Base-by-base conservation (phyloP, 2,329 filamentous ascomycete genomes). In the Shiraia bambusicola region DNA sequence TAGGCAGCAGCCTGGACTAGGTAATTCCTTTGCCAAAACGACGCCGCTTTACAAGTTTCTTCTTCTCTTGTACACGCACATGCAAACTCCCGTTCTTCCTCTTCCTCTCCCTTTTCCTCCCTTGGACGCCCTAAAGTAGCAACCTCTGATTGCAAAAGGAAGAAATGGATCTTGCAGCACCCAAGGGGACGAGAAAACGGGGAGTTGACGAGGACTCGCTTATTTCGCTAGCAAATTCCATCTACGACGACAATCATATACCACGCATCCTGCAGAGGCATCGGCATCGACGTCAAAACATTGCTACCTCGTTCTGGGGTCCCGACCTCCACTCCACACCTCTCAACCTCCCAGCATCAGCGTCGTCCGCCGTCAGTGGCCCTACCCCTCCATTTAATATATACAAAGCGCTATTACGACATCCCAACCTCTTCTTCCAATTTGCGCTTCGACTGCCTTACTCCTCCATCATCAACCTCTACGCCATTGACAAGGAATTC, bases 401-500 rank as follows among this genome's bases (percentile, higher is more conserved):
- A 39, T 67, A 63, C 53, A 63, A 64, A 45, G 52, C 61, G 2
- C 50, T 70, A 17, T 40, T 70, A 14, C 56, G 59, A 1, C 61
- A 70, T 47, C 56, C 56, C 11, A 63, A 68, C 44, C 52, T 71
- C 40, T 65, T 67, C 50, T 65, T 67, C 40, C 58, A 58, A 16
- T 59, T 70, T 39, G 52, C 54, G 6, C 49, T 60, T 4, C 54
- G 54, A 7, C 51, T 70, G 1, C 47, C 53, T 0, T 54, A 57
- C n/a, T 4, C 40, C 0, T 32, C 49, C 5, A 45, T 69, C 15
- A 34, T 62, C 30, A 36, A 58, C 30, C 58, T 71, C 22, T 69
- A 69, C 52, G 55, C 62, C 44, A 67, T 70, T 48, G 64, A 66
- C 52, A 71, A 70, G 25, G 59, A 65, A 30, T 69, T 70, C 42